These are phyloP conservation scores for Metschnikowia aberdeeniae DNA, from an alignment of 805 yeast species.

Conservation along the genomic window DNA sequence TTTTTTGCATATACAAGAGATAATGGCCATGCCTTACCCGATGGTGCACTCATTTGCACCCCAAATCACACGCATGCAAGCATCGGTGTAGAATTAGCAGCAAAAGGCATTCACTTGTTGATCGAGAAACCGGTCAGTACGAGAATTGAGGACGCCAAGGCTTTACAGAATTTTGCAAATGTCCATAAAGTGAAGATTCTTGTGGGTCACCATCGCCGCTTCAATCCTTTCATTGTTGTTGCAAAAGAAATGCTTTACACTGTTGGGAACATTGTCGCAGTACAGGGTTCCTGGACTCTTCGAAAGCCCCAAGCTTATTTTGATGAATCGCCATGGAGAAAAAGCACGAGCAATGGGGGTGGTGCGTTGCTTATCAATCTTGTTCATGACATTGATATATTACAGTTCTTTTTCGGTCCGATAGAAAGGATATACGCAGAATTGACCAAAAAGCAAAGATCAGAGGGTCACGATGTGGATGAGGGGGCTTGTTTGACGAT, in stretches of 20 bases:
- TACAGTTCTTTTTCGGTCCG: conserved; percentile 38
- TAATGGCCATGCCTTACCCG: conserved; percentile 21
- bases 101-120: conserved; percentile 30
- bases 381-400: conserved; percentile 37
- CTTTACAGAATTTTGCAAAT: conserved; percentile 23
- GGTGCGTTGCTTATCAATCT: conserved; percentile 37
- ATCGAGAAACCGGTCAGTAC: conserved; percentile 38
- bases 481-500: conserved; percentile 43
- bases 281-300: conserved; percentile 39
- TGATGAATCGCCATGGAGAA: conserved; percentile 31
- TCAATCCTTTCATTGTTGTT: conserved; percentile 36
- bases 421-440: conserved; percentile 36
- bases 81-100: conserved; percentile 29
- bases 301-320: conserved; percentile 34
- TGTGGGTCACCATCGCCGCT: conserved; percentile 40
- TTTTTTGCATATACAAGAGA: conserved; percentile 24
- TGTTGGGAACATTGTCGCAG: conserved; percentile 31
- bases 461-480: conserved; percentile 27
- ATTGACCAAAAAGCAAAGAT: conserved; percentile 27
- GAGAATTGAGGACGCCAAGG: conserved; percentile 27
- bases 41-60: conserved; percentile 38
- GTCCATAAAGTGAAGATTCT: conserved; percentile 25
- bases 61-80: conserved; percentile 38
- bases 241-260: conserved; percentile 26
- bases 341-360: conserved; percentile 26